A percentile compares a stretch with the other conserved stretches of the same genome.
phyloP scores from a whole-genome alignment of 2,329 filamentous ascomycete species.

The Alternaria sp. region DNA sequence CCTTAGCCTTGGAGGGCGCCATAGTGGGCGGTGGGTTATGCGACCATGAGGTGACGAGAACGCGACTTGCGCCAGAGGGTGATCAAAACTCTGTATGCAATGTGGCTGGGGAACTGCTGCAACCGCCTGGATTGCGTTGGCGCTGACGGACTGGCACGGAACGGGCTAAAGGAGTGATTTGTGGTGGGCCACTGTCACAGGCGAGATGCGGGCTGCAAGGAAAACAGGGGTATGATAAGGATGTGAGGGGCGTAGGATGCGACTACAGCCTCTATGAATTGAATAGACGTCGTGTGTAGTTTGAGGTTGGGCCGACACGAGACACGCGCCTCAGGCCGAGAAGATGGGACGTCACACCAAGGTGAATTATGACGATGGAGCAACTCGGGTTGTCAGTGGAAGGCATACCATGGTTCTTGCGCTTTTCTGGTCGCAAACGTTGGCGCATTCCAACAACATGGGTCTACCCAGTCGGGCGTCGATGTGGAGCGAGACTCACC shows the following conservation, averaged over 20 bases:
- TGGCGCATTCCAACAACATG: slow-evolving; percentile 14
- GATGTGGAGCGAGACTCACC: neutral
- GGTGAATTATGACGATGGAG: slow-evolving; percentile 2
- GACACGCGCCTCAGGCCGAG: neutral
- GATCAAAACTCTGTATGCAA: slow-evolving; percentile 8
- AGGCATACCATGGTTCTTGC: slow-evolving; percentile 12
- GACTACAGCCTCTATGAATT: neutral
- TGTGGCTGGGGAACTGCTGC: slow-evolving; percentile 28
- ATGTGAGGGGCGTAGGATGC: slow-evolving; percentile 4
- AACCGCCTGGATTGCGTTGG: slow-evolving; percentile 9
- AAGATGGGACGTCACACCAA: slow-evolving; percentile 7
- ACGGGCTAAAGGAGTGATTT: slow-evolving; percentile 17
- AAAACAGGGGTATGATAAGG: slow-evolving; percentile 10
- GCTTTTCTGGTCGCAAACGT: slow-evolving; percentile 15
- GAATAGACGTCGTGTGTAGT: neutral
- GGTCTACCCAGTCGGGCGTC: slow-evolving; percentile 4
- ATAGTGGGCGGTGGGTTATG: slow-evolving; percentile 21
- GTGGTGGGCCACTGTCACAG: slow-evolving; percentile 27
- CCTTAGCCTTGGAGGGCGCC: slow-evolving; percentile 19
- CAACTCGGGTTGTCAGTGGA: slow-evolving; percentile 4
- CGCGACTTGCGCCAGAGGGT: slow-evolving; percentile 5
- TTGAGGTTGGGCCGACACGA: neutral
- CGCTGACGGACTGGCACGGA: slow-evolving; percentile 17
- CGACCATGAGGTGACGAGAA: slow-evolving; percentile 19
- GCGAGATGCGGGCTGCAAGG: slow-evolving; percentile 18